Evolutionary conservation across 768 basidiomycete genomes (phyloP), one percentile per base, ranked within the genome.

Genomic region (Tricholoma flavovirens): DNA sequence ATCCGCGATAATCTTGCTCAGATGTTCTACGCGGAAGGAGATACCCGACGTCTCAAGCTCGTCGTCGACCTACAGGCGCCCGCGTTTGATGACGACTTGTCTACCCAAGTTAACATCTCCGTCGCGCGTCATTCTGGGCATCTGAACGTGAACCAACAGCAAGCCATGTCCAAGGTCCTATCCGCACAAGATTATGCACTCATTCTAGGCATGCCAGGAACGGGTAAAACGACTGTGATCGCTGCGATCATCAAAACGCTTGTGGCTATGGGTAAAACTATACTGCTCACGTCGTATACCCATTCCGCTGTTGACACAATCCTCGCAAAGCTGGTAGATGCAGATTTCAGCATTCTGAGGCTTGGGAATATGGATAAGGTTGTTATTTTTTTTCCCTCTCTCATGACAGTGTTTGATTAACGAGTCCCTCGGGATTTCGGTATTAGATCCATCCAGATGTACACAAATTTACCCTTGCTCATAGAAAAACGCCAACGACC

Each of bases 271-370:
- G 91, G 92, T 6, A 95, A 97, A 76, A 90, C 82, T 0, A 90
- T 98, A 5, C 72, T 99, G 22, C 71, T 98, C 58, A 90, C 90
- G 6, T 91, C 90, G 45, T 97, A 98, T 68, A 99, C 97, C 2
- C 97, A 99, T 74, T 97, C 95, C 12, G 96, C 97, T 0, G 97
- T 99, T 46, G 97, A 99, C 62, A 98, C 88, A n/a, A 96, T 98
- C 64, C 65, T 99, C 64, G 73, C 88, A 64, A 98, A 97, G 70
- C 69, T 98, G 56, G 74, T 77, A 22, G 79, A 80, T 56, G 71
- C 67, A 2, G 86, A 86, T 33, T 88, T 92, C 66, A 73, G 78
- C 17, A 87, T 98, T 45, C 68, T 99, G 62, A 75, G 97, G 32
- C 68, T 99, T 51, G 97, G 97, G 0, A 97, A 96, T 66, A 68